phyloP scores from a whole-genome alignment of 1,139 yeast species.

The Debaryomyces sp. region DNA sequence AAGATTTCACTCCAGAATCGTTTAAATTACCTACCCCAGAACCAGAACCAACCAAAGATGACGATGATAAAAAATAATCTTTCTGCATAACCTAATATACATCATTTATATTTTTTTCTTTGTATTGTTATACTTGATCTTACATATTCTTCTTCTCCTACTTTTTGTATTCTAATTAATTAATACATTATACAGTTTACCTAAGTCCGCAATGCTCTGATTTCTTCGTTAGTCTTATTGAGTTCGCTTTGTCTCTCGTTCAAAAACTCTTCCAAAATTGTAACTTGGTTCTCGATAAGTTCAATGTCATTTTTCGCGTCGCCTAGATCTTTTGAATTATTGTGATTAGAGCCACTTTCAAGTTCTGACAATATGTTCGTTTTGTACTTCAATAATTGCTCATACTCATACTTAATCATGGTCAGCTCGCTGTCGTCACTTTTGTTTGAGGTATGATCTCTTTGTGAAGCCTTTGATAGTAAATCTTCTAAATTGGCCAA shows the following conservation, averaged over 20 bases:
- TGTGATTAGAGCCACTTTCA: slow-evolving; percentile 10
- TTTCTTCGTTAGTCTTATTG: slow-evolving; percentile 44
- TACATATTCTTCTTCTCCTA: background rate
- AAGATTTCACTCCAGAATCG: slow-evolving; percentile 77
- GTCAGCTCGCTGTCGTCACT: slow-evolving; percentile 28
- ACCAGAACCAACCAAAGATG: slow-evolving; percentile 66
- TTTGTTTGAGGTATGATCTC: slow-evolving; percentile 31
- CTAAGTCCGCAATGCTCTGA: slow-evolving; percentile 26
- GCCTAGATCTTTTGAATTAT: slow-evolving; percentile 31
- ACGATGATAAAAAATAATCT: slow-evolving; percentile 28
- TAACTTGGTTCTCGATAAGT: slow-evolving; percentile 66
- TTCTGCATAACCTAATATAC: slow-evolving; percentile 8
- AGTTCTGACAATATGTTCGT: slow-evolving; percentile 32
- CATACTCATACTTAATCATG: slow-evolving; percentile 69
- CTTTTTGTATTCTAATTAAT: background rate
- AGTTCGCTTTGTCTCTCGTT: slow-evolving; percentile 55
- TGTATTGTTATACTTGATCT: background rate
- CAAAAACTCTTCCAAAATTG: slow-evolving; percentile 59
- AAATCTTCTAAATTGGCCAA: slow-evolving; percentile 70
- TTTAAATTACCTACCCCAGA: slow-evolving; percentile 83
- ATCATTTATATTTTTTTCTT: slow-evolving; percentile 1
- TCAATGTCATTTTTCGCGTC: slow-evolving; percentile 61
- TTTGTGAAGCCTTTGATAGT: slow-evolving; percentile 59
- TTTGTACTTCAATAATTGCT: slow-evolving; percentile 77
- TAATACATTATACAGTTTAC: slow-evolving; percentile 1